Conservation (phyloP, 805 yeast genomes). For the Myxozyma udenii region DNA sequence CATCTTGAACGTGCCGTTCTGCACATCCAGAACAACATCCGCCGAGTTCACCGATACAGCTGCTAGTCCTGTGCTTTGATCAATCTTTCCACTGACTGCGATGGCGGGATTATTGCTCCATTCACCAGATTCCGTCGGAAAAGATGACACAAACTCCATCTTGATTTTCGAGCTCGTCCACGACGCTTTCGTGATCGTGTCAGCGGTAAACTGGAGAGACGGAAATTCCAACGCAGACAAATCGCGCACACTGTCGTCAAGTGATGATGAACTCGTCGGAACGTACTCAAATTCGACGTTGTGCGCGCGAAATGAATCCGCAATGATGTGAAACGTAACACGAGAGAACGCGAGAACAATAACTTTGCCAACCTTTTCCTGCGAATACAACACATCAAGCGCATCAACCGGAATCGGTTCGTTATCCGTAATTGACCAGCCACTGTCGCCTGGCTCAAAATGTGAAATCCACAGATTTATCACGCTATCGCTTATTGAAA, state of each 20-base stretch:
- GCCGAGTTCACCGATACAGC: constrained; percentile 18
- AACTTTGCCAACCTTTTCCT: constrained; percentile 11
- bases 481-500: constrained; percentile 17
- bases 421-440: constrained; percentile 24
- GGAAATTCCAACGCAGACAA: constrained; percentile 9
- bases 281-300: constrained; percentile 14
- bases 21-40: constrained; percentile 23
- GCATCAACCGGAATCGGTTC: constrained; percentile 21
- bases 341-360: constrained; percentile 18
- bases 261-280: neutral
- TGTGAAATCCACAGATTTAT: constrained; percentile 20
- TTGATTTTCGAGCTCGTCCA: constrained; percentile 28
- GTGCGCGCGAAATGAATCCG: constrained; percentile 14
- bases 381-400: constrained; percentile 18
- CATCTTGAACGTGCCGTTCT: constrained; percentile 22
- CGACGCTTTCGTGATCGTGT: constrained; percentile 13
- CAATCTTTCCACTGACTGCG: constrained; percentile 11
- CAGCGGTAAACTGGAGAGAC: constrained; percentile 16
- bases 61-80: constrained; percentile 10
- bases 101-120: constrained; percentile 1
- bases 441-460: constrained; percentile 25
- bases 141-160: constrained; percentile 13
- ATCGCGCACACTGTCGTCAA: neutral
- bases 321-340: constrained; percentile 21
- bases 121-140: constrained; percentile 5